Evolutionary conservation across 768 basidiomycete genomes (phyloP).

Genomic region (Lentinula sp.): DNA sequence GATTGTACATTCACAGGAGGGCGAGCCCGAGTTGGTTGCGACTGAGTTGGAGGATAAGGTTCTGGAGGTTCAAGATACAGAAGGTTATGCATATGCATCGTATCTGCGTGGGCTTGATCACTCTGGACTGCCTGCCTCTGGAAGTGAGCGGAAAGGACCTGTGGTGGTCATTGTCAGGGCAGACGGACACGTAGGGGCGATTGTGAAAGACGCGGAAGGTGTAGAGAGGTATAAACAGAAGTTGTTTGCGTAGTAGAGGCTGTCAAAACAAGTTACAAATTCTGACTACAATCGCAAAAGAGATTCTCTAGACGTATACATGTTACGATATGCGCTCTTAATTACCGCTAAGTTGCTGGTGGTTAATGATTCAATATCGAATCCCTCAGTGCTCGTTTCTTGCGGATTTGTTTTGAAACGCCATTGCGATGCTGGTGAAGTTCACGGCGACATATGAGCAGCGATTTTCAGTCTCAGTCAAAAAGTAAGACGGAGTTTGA

Average conservation of each 20-base stretch:
- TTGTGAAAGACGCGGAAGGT: background rate
- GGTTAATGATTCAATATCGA: no score
- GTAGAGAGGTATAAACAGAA: background rate
- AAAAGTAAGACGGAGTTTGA: no score
- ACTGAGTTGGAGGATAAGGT: background rate
- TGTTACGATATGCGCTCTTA: no score
- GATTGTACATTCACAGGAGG: background rate
- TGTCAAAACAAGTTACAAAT: background rate
- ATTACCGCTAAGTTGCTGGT: no score
- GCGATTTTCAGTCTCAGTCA: no score
- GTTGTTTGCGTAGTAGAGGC: background rate
- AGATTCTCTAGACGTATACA: no score
- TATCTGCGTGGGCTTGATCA: background rate
- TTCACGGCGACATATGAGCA: no score
- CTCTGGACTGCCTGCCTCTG: background rate
- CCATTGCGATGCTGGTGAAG: no score
- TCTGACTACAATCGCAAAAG: no score
- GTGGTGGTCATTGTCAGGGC: background rate
- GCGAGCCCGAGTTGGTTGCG: background rate
- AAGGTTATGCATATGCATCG: background rate
- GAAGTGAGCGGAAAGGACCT: background rate
- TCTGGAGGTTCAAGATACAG: background rate
- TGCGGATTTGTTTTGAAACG: no score
- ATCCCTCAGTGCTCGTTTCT: no score
- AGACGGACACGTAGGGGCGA: conserved; percentile 1